phyloP scores from a whole-genome alignment of 768 basidiomycete species.

The Naganishia onofrii region DNA sequence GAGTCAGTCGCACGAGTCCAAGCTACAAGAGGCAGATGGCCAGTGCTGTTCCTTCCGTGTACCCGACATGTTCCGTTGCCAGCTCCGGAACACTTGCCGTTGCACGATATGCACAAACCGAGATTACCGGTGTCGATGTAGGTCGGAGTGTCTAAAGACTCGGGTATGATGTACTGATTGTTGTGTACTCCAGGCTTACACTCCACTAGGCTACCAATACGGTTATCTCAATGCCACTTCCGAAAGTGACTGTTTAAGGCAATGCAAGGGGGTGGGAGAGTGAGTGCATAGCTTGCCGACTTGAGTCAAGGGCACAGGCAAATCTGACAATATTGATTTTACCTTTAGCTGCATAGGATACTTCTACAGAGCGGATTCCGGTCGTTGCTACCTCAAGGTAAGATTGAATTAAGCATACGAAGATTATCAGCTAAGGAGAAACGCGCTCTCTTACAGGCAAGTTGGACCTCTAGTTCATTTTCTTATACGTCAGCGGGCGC shows the following conservation, averaged over 20 bases:
- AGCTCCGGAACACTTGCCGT: background rate
- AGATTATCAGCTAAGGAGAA: too few relatives aligned
- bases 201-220: background rate
- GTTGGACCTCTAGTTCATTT: too few relatives aligned
- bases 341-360: background rate
- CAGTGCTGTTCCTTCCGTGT: background rate
- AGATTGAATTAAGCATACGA: too few relatives aligned
- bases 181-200: background rate
- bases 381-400: too few relatives aligned
- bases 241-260: background rate
- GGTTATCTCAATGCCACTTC: background rate
- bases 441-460: too few relatives aligned
- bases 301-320: too few relatives aligned
- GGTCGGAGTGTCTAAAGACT: background rate
- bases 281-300: background rate
- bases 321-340: too few relatives aligned
- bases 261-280: background rate
- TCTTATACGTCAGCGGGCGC: too few relatives aligned
- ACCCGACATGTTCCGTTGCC: background rate
- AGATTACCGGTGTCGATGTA: conserved; percentile 15
- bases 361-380: too few relatives aligned
- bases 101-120: background rate
- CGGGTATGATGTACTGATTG: too few relatives aligned
- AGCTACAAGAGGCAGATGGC: conserved; percentile 1
- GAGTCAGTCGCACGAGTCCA: background rate